Evolutionary conservation across 1,284 basidiomycete species (phyloP).

Genomic region (Phlebopus sp.): DNA sequence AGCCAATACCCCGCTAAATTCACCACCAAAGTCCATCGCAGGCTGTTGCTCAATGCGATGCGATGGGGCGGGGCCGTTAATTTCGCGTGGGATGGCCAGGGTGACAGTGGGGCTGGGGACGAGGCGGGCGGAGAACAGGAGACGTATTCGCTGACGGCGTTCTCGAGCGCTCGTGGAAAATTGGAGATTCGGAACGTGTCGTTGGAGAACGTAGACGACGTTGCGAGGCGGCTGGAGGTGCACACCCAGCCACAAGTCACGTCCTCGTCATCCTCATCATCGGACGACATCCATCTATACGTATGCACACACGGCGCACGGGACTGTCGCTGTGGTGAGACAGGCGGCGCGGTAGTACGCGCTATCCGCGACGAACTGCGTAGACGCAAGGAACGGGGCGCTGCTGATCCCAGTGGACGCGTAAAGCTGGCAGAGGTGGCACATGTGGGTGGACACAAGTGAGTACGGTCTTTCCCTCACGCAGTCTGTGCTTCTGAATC

Average conservation of each 20-base stretch:
- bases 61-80: slow-evolving; percentile 58
- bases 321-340: slow-evolving; percentile 74
- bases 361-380: slow-evolving; percentile 43
- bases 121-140: slow-evolving; percentile 18
- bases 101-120: slow-evolving; percentile 16
- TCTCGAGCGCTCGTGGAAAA: slow-evolving; percentile 43
- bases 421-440: slow-evolving; percentile 63
- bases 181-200: slow-evolving; percentile 49
- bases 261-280: neutral
- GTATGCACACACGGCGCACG: slow-evolving; percentile 71
- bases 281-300: slow-evolving; percentile 51
- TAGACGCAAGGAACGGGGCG: slow-evolving; percentile 25
- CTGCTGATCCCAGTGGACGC: slow-evolving; percentile 22
- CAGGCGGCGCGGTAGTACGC: slow-evolving; percentile 50
- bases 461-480: too few species aligned
- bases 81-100: slow-evolving; percentile 48
- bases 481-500: too few species aligned
- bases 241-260: slow-evolving; percentile 22
- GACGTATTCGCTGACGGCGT: slow-evolving; percentile 45
- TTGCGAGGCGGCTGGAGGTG: slow-evolving; percentile 37
- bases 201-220: slow-evolving; percentile 45
- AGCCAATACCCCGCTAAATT: slow-evolving; percentile 47
- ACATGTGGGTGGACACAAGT: slow-evolving; percentile 87
- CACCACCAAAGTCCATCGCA: slow-evolving; percentile 50
- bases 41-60: slow-evolving; percentile 42